Base-by-base conservation (phyloP, 441 rosid genomes). In the Pelargonium cotyledonis region DNA sequence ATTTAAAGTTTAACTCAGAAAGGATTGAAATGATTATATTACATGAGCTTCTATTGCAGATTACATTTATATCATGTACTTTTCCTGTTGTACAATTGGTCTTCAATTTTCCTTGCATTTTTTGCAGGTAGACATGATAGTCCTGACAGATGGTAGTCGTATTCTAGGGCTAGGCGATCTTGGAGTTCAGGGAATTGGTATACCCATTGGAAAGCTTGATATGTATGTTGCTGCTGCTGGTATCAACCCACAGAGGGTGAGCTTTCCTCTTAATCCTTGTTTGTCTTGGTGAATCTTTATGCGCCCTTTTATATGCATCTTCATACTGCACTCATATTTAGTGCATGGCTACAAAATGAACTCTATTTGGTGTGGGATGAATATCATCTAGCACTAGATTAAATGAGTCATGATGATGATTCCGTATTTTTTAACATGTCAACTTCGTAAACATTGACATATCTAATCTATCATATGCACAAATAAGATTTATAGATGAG, bases 101-200 rank as follows among this genome's bases (percentile, higher is more conserved):
- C 46, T 67, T 67, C 43, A 64, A 49, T 62, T 63, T 31, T 63
- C n/a, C 63, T 55, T 43, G 61, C 66, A 46, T 26, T 35, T 26
- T 35, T 73, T 67, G 70, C 88, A 95, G 91, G 99, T 95, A 19
- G 99, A 95, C 83, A 95, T 95, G 99, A 91, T 95, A 80, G 99
- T 91, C 46, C 75, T 95, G 62, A 95, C 99, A 8, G 99, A 95
- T 69, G 99, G 99, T 46, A 95, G 99, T 58, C 94, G 97, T 66
- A 89, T 95, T 76, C 96, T 95, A 73, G 99, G 99, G 79, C 85
- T 95, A 68, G 99, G 99, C 57, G 99, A 95, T 74, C 97, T 95
- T 70, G 99, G 99, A 67, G 97, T 91, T 68, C 99, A 95, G 79
- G 99, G 97, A 49, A 95, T 95, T 67, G 97, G 97, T 40, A 95